Evolutionary conservation across 495 filamentous ascomycete species (phyloP).

Genomic region (Rusavskia elegans): DNA sequence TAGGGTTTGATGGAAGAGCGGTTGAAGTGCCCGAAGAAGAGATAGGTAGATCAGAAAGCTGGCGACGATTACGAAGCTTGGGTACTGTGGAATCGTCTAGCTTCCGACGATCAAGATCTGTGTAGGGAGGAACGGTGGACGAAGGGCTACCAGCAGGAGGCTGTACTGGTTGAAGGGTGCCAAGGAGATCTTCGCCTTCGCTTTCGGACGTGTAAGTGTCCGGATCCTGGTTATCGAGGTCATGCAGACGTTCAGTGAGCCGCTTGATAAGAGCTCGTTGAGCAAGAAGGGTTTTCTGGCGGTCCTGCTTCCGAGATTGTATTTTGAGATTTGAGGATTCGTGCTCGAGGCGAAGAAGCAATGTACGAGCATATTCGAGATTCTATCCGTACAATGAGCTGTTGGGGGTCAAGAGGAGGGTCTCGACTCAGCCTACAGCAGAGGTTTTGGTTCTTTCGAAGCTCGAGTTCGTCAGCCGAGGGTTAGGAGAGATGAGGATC

Average conservation of each 20-base stretch:
- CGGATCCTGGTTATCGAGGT: conserved; percentile 9
- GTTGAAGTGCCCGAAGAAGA: conserved; percentile 3
- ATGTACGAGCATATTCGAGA: conserved; percentile 59
- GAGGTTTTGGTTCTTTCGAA: conserved; percentile 54
- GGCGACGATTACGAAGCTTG: conserved; percentile 21
- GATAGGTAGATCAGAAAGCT: conserved; percentile 1
- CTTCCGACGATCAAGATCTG: not conserved
- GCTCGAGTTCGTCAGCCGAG: conserved; percentile 43
- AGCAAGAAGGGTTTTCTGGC: conserved; percentile 43
- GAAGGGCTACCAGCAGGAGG: conserved; percentile 4
- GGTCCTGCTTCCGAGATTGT: conserved; percentile 44
- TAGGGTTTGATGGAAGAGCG: conserved; percentile 17
- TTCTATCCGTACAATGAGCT: conserved; percentile 33
- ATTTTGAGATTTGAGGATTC: conserved; percentile 48
- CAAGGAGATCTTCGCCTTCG: conserved; percentile 10
- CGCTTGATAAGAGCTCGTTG: conserved; percentile 14
- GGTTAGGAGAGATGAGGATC: conserved; percentile 49
- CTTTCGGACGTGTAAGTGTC: conserved; percentile 6
- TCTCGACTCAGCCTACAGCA: conserved; percentile 32
- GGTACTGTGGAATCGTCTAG: conserved; percentile 4
- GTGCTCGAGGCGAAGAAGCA: conserved; percentile 65
- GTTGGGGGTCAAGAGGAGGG: not conserved
- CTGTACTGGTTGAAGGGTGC: not conserved
- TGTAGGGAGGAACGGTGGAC: not conserved
- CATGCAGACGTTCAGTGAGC: conserved; percentile 9